A percentile compares a stretch with the other conserved stretches of the same genome.
These are phyloP conservation scores for Neurospora sp. DNA, from an alignment of 495 filamentous ascomycete species.

Conservation along the genomic window DNA sequence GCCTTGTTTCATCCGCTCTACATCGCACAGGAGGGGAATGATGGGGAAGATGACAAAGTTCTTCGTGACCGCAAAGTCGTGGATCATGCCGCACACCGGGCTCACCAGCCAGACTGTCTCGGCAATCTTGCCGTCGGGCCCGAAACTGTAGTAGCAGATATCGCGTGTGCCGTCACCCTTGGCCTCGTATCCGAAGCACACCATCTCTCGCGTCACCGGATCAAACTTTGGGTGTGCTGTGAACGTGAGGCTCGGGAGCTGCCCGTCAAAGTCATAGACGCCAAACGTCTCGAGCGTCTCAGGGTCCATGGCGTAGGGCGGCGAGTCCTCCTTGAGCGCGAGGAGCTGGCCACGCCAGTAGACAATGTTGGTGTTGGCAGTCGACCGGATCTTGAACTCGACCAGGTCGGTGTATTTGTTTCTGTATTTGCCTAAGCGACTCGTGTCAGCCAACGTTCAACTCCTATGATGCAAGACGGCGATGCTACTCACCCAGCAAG, in stretches of 20 bases:
- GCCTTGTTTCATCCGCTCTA: slow-evolving; percentile 38
- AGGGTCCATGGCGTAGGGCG: slow-evolving; percentile 41
- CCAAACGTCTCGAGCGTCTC: slow-evolving; percentile 41
- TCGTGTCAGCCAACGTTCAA: background rate
- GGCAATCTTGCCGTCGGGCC: slow-evolving; percentile 26
- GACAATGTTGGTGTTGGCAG: slow-evolving; percentile 43
- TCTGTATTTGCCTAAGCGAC: slow-evolving; percentile 28
- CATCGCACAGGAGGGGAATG: slow-evolving; percentile 28
- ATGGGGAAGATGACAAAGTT: slow-evolving; percentile 39
- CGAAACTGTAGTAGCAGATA: slow-evolving; percentile 31
- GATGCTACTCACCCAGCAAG: slow-evolving; percentile 20
- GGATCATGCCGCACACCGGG: slow-evolving; percentile 40
- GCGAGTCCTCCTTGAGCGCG: slow-evolving; percentile 40
- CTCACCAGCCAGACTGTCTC: slow-evolving; percentile 33
- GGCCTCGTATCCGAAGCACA: slow-evolving; percentile 42
- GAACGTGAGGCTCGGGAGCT: slow-evolving; percentile 41
- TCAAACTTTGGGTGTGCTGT: slow-evolving; percentile 50
- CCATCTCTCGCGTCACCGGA: slow-evolving; percentile 41
- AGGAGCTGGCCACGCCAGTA: slow-evolving; percentile 38
- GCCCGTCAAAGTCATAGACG: slow-evolving; percentile 40
- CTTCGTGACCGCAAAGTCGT: slow-evolving; percentile 40
- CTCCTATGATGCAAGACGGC: background rate
- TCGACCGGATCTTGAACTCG: slow-evolving; percentile 30
- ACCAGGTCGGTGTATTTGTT: slow-evolving; percentile 41
- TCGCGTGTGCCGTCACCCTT: slow-evolving; percentile 33